A percentile compares a stretch with the other conserved stretches of the same genome.
phyloP scores from a whole-genome alignment of 768 basidiomycete genomes.

The Phlegmacium glaucopus region DNA sequence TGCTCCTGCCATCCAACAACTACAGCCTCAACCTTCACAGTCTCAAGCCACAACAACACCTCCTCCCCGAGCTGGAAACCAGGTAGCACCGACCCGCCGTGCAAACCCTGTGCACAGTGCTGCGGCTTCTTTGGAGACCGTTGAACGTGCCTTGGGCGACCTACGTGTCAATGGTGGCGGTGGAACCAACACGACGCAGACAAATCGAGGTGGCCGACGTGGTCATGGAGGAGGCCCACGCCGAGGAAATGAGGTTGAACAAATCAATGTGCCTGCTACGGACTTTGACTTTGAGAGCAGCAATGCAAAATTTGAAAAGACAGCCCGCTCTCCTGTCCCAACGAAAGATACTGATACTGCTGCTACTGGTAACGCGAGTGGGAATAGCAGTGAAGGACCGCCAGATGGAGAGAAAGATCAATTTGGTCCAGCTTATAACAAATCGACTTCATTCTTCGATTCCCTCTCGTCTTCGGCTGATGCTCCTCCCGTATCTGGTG shows the following conservation, averaged over 20 bases:
- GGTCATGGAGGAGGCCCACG: slow-evolving; percentile 20
- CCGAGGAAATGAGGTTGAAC: slow-evolving; percentile 21
- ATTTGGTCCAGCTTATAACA: slow-evolving; percentile 60
- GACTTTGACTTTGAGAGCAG: slow-evolving; percentile 82
- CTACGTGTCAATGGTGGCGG: slow-evolving; percentile 39
- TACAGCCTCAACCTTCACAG: no score
- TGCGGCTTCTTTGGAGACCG: slow-evolving; percentile 69
- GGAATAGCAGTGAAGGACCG: slow-evolving; percentile 18
- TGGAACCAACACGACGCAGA: neutral
- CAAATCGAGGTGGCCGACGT: slow-evolving; percentile 27
- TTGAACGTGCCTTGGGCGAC: slow-evolving; percentile 53
- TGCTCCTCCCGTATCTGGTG: slow-evolving; percentile 31
- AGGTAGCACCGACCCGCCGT: slow-evolving; percentile 9
- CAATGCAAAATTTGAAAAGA: slow-evolving; percentile 82
- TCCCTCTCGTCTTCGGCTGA: slow-evolving; percentile 45
- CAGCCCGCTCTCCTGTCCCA: slow-evolving; percentile 25
- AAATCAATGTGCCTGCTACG: slow-evolving; percentile 66
- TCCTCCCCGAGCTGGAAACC: neutral
- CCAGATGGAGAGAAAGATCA: slow-evolving; percentile 27
- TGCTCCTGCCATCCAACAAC: slow-evolving; percentile 7
- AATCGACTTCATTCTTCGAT: slow-evolving; percentile 80
- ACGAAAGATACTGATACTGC: no score
- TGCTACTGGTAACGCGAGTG: slow-evolving; percentile 28
- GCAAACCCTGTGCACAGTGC: slow-evolving; percentile 64
- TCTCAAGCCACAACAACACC: slow-evolving; percentile 9